Evolutionary conservation across 2,329 filamentous ascomycete genomes (phyloP).

Genomic region (Ophiostoma himal-ulmi): DNA sequence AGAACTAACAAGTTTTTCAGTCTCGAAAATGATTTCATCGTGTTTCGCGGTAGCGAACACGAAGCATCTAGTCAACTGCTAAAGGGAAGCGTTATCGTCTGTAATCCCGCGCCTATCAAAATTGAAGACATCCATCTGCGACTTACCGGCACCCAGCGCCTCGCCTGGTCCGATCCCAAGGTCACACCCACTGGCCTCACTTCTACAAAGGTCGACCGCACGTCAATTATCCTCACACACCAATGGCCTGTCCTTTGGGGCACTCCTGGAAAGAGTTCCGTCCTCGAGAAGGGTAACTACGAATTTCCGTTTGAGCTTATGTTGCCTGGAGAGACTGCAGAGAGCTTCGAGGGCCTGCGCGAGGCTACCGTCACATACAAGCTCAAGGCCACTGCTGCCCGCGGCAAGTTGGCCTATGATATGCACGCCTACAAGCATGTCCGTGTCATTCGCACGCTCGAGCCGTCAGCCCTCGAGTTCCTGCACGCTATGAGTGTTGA

Average conservation of each 20-base stretch:
- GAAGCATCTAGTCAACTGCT: slow-evolving; percentile 71
- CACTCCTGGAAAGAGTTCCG: slow-evolving; percentile 49
- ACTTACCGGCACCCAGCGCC: slow-evolving; percentile 62
- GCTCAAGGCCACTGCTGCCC: slow-evolving; percentile 80
- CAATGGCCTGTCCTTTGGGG: slow-evolving; percentile 63
- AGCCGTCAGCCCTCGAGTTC: slow-evolving; percentile 69
- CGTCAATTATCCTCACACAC: slow-evolving; percentile 58
- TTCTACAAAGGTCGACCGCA: slow-evolving; percentile 54
- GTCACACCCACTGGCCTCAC: slow-evolving; percentile 54
- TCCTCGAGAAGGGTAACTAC: slow-evolving; percentile 68
- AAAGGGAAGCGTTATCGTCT: slow-evolving; percentile 68
- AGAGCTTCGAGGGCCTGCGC: slow-evolving; percentile 84
- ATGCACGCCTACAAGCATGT: slow-evolving; percentile 72
- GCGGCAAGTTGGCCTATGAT: slow-evolving; percentile 85
- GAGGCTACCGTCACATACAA: slow-evolving; percentile 87
- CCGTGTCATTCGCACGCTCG: slow-evolving; percentile 70
- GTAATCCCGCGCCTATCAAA: slow-evolving; percentile 61
- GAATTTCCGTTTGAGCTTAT: slow-evolving; percentile 75
- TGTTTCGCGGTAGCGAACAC: slow-evolving; percentile 68
- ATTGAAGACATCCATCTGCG: slow-evolving; percentile 69
- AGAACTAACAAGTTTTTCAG: slow-evolving; percentile 38
- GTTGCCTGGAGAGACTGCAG: slow-evolving; percentile 65
- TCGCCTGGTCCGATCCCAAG: slow-evolving; percentile 51
- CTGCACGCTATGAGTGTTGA: slow-evolving; percentile 90
- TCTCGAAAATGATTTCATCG: slow-evolving; percentile 71